phyloP scores from a whole-genome alignment of 2,329 filamentous ascomycete species.

The Dothiorella sarmentorum region DNA sequence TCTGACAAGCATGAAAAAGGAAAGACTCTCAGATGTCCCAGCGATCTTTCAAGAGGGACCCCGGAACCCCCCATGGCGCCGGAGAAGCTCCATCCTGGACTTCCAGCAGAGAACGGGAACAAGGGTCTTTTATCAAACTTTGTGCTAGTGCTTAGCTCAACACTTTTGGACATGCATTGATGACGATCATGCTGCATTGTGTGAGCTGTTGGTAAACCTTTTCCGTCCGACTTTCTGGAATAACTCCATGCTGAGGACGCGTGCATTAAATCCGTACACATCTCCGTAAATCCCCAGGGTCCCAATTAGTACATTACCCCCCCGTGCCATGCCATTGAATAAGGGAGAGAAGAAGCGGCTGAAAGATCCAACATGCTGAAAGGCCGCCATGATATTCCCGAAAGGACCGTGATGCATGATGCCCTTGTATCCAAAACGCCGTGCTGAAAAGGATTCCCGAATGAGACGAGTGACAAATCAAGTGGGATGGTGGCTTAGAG shows the following conservation, averaged over 20 bases:
- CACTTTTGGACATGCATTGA: background rate
- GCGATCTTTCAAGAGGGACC: background rate
- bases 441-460: background rate
- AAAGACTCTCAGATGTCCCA: slow-evolving; percentile 3
- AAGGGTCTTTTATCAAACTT: background rate
- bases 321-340: background rate
- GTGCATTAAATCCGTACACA: background rate
- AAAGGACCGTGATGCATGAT: slow-evolving; percentile 14
- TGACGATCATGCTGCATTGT: background rate
- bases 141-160: background rate
- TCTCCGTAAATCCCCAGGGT: background rate
- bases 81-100: background rate
- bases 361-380: background rate
- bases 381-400: background rate
- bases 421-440: background rate
- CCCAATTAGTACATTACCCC: slow-evolving; percentile 5
- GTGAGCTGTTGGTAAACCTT: background rate
- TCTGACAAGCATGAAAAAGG: slow-evolving; percentile 3
- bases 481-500: slow-evolving; percentile 25
- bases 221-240: background rate
- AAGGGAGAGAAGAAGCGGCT: background rate
- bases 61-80: background rate
- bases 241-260: background rate
- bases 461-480: background rate
- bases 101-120: background rate